These are phyloP conservation scores for Fusarium dlaminii DNA, from an alignment of 2,329 filamentous ascomycete species.

Conservation along the genomic window DNA sequence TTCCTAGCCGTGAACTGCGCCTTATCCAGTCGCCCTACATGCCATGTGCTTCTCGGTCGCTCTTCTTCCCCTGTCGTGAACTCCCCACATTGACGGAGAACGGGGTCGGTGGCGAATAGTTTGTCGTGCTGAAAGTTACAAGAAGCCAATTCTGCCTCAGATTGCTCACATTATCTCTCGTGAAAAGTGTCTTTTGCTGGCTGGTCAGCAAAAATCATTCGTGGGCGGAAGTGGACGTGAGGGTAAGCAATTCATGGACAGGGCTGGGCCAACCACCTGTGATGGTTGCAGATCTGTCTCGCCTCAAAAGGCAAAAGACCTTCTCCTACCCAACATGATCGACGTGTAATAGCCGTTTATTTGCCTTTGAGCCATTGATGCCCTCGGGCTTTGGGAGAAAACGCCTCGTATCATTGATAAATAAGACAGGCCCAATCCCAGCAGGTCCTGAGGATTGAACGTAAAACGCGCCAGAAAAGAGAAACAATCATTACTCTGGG, in stretches of 20 bases:
- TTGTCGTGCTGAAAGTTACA: slow-evolving; percentile 8
- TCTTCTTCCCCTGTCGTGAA: slow-evolving; percentile 25
- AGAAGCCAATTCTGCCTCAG: slow-evolving; percentile 2
- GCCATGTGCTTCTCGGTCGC: slow-evolving; percentile 11
- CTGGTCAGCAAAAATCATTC: slow-evolving; percentile 13
- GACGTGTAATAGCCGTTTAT: slow-evolving; percentile 7
- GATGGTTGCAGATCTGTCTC: slow-evolving; percentile 38
- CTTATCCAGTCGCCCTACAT: slow-evolving; percentile 26
- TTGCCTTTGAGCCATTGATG: slow-evolving; percentile 4
- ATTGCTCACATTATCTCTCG: background rate
- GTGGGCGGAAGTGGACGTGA: background rate
- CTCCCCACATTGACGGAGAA: slow-evolving; percentile 35
- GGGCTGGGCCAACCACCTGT: slow-evolving; percentile 10
- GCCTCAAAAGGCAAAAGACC: slow-evolving; percentile 13
- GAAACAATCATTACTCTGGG: background rate
- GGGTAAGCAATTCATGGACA: slow-evolving; percentile 27
- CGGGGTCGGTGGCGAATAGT: slow-evolving; percentile 32
- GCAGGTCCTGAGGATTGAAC: background rate
- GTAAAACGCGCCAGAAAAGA: background rate
- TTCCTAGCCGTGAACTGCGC: slow-evolving; percentile 19
- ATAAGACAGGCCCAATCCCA: background rate
- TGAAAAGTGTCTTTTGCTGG: slow-evolving; percentile 2
- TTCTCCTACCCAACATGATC: slow-evolving; percentile 17
- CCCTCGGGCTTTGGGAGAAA: background rate
- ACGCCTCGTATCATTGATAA: background rate